Evolutionary conservation across 2,329 filamentous ascomycete genomes (phyloP).

Genomic region (Ilyonectria sp.): DNA sequence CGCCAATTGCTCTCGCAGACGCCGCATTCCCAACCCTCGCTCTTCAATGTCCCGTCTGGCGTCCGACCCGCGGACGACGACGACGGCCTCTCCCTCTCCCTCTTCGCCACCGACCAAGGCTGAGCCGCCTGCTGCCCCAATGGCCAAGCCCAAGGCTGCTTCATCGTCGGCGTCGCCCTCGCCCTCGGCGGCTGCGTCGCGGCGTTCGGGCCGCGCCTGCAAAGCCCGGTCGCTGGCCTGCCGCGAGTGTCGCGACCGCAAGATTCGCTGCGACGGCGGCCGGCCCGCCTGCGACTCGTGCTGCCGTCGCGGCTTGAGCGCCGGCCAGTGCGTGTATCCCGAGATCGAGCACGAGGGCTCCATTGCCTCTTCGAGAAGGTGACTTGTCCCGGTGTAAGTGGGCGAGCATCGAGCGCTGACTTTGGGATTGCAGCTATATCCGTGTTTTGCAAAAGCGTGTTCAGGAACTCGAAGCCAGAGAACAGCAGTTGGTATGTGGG

Average conservation of each 20-base stretch:
- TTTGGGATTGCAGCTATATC: slow-evolving; percentile 41
- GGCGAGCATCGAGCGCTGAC: not conserved
- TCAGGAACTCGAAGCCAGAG: slow-evolving; percentile 46
- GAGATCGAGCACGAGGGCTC: slow-evolving; percentile 49
- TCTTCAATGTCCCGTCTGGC: not conserved
- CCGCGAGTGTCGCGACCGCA: slow-evolving; percentile 49
- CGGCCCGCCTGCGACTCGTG: slow-evolving; percentile 48
- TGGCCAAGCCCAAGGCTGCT: slow-evolving; percentile 20
- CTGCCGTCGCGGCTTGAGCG: slow-evolving; percentile 41
- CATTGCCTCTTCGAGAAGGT: slow-evolving; percentile 48
- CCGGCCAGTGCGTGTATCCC: slow-evolving; percentile 47
- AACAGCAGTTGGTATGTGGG: slow-evolving; percentile 44
- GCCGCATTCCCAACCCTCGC: not conserved
- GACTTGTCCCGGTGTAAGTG: slow-evolving; percentile 31
- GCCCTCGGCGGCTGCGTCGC: slow-evolving; percentile 32
- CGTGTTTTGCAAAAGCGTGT: slow-evolving; percentile 48
- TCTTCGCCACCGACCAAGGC: not conserved
- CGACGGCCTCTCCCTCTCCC: not conserved
- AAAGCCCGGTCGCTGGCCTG: slow-evolving; percentile 48
- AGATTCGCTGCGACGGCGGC: slow-evolving; percentile 49
- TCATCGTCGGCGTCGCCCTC: slow-evolving; percentile 2
- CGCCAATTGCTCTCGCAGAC: not conserved
- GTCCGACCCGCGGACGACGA: not conserved
- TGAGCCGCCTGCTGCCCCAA: not conserved
- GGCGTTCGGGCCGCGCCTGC: slow-evolving; percentile 43